These are phyloP conservation scores for Annulohypoxylon nitens DNA, from an alignment of 495 filamentous ascomycete species.

Conservation along the genomic window DNA sequence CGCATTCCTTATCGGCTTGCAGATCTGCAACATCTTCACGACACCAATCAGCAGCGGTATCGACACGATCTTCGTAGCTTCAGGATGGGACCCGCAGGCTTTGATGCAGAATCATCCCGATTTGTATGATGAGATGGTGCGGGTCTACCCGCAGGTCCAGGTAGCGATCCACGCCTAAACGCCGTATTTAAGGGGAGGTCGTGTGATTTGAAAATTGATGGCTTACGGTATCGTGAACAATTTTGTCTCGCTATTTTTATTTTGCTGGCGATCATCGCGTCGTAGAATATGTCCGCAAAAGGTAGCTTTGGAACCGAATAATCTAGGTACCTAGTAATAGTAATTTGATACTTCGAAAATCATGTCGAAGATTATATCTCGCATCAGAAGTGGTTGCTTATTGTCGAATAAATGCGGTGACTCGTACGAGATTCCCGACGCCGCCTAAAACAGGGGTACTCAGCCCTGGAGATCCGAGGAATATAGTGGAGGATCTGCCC, in stretches of 20 bases:
- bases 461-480: neutral
- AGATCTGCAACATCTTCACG: constrained; percentile 90
- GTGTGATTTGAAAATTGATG: neutral
- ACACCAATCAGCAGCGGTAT: constrained; percentile 80
- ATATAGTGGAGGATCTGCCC: neutral
- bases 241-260: neutral
- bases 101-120: constrained; percentile 85
- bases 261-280: neutral
- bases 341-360: neutral
- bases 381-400: no score
- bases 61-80: constrained; percentile 87
- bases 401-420: neutral
- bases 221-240: neutral
- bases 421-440: neutral
- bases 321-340: neutral
- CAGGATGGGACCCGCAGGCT: constrained; percentile 90
- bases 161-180: constrained; percentile 55
- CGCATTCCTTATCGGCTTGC: constrained; percentile 68
- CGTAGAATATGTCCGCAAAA: neutral
- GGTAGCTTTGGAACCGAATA: neutral
- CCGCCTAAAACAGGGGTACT: constrained; percentile 3
- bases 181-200: neutral
- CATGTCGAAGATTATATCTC: no score
- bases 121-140: constrained; percentile 79
- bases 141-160: constrained; percentile 87